Conservation (phyloP, 192 early-diverging fungal genomes). For the Coemansia sp. region DNA sequence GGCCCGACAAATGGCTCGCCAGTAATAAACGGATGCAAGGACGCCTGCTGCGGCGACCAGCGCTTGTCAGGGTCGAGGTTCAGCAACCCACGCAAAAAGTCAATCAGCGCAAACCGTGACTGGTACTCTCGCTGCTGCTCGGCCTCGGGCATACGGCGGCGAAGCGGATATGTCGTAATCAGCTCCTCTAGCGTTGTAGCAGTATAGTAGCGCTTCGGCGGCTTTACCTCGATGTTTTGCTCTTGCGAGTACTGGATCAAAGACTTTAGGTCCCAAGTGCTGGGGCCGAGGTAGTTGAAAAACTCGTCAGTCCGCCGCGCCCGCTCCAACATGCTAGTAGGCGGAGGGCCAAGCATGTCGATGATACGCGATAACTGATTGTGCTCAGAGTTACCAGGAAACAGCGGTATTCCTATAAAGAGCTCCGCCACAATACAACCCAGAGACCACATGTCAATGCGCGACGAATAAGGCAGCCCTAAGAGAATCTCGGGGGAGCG, state of each 20-base stretch:
- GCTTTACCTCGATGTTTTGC: slow-evolving; percentile 80
- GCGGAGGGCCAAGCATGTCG: slow-evolving; percentile 89
- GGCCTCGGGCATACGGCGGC: slow-evolving; percentile 53
- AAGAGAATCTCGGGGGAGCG: slow-evolving; percentile 93
- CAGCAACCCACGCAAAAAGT: slow-evolving; percentile 90
- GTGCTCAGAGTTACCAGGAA: slow-evolving; percentile 94
- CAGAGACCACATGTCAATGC: slow-evolving; percentile 98
- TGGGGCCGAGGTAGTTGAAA: slow-evolving; percentile 67
- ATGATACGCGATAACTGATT: slow-evolving; percentile 93
- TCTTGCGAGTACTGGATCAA: slow-evolving; percentile 82
- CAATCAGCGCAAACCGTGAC: slow-evolving; percentile 72
- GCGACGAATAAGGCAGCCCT: slow-evolving; percentile 86
- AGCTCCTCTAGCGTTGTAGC: slow-evolving; percentile 86
- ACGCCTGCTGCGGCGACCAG: slow-evolving; percentile 94
- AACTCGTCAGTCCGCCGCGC: slow-evolving; percentile 85
- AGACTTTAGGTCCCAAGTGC: slow-evolving; percentile 68
- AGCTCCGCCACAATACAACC: slow-evolving; percentile 98
- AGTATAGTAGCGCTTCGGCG: slow-evolving; percentile 88
- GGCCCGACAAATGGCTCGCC: slow-evolving; percentile 74
- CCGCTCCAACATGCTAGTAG: slow-evolving; percentile 89
- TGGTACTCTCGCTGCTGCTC: slow-evolving; percentile 54
- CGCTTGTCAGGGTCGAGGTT: slow-evolving; percentile 88
- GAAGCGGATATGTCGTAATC: slow-evolving; percentile 80
- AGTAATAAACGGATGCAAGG: slow-evolving; percentile 93
- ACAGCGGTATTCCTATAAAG: slow-evolving; percentile 92